Evolutionary conservation across 257 asterid genomes (phyloP), one percentile per base, ranked within the genome.

Genomic region (Cynanchum wilfordii): DNA sequence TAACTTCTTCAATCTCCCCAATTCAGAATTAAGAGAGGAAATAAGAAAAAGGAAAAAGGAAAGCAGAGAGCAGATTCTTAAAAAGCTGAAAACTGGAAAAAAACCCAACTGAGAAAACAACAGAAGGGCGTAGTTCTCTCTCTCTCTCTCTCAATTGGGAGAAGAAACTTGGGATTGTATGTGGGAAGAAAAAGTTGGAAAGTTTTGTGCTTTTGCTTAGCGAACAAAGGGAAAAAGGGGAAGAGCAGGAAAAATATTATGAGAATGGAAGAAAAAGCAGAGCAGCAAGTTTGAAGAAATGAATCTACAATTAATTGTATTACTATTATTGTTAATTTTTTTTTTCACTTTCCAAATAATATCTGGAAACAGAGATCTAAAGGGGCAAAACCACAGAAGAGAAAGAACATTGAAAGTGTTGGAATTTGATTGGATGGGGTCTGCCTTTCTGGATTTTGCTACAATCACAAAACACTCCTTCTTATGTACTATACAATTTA

Each of bases 391-490:
- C 69, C 66, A 69, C 77, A 60, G 69, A 29, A n/a, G 76, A 77
- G 77, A 79, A 76, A 42, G 51, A 68, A 15, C 22, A 45, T 2
- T 67, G 83, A 70, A 75, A 89, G 87, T 87, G 96, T 91, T 80
- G 83, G 72, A 76, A 3, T 82, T 66, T 90, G 95, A 92, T 92
- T 92, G 97, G 98, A 75, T 82, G 77, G 87, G 42, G 22, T 78
- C 82, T 90, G 92, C 83, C 88, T 75, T 83, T 83, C 86, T 82
- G 90, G 92, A 89, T 89, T 75, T 92, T 86, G 84, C 90, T 81
- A 69, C 83, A 84, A n/a, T 72, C 52, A 70, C 56, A 83, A 85
- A 86, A 71, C 76, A 76, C 77, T 77, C 7, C 66, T 73, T 83
- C 80, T 79, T 80, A 73, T 67, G 51, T 66, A 51, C 8, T 5